These are phyloP conservation scores for Didymella exigua DNA, from an alignment of 2,329 filamentous ascomycete genomes.

Conservation along the genomic window DNA sequence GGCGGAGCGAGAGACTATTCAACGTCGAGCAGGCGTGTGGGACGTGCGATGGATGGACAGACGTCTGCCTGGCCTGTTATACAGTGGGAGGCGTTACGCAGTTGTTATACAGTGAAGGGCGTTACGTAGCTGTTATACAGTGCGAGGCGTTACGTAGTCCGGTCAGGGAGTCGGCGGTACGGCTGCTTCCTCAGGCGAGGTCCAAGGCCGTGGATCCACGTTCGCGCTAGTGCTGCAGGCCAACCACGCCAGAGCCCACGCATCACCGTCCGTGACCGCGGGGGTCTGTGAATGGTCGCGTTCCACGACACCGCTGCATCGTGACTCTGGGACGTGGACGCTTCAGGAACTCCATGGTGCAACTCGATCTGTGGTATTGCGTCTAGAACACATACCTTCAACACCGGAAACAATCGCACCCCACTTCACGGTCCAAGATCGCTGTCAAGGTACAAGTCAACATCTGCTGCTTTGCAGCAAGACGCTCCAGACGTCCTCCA, in stretches of 20 bases:
- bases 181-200: slow-evolving; percentile 3
- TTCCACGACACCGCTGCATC: not conserved
- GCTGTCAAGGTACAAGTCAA: slow-evolving; percentile 1
- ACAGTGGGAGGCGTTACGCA: not conserved
- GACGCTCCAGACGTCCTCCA: too few species aligned
- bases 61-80: not conserved
- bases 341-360: not conserved
- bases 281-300: slow-evolving; percentile 11
- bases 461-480: not conserved
- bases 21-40: not conserved
- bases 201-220: not conserved
- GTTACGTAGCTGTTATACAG: not conserved
- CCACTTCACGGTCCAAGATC: not conserved
- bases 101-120: not conserved
- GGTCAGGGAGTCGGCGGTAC: slow-evolving; percentile 4
- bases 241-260: not conserved
- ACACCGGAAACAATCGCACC: not conserved
- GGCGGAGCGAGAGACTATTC: not conserved
- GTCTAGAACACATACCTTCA: not conserved
- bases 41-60: slow-evolving; percentile 6
- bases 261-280: slow-evolving; percentile 11
- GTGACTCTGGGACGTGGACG: not conserved
- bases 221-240: slow-evolving; percentile 13
- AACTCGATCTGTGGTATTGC: not conserved
- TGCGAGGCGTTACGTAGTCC: not conserved